Conservation (phyloP, 768 basidiomycete genomes). For the Phlegmacium glaucopus region DNA sequence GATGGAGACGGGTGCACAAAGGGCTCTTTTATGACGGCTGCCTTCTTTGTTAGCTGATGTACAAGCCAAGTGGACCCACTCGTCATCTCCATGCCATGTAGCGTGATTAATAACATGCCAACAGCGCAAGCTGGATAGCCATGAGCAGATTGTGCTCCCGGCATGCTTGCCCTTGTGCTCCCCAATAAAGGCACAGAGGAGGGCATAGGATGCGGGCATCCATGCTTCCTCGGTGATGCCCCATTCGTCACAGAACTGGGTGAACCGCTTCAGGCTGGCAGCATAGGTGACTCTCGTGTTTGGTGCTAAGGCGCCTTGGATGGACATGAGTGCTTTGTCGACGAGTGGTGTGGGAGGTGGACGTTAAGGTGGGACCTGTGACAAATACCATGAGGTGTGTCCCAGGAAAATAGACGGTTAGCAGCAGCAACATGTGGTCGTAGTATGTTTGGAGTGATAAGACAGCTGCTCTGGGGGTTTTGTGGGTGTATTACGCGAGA, state of each 20-base stretch:
- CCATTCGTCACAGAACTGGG: constrained; percentile 31
- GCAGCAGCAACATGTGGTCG: constrained; percentile 15
- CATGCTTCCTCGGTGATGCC: constrained; percentile 18
- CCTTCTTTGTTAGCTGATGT: constrained; percentile 11
- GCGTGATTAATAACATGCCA: constrained; percentile 31
- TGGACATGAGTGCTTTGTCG: not conserved
- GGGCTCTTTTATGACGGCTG: constrained; percentile 2
- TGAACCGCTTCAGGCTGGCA: constrained; percentile 29
- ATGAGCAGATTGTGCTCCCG: constrained; percentile 14
- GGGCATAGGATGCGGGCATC: constrained; percentile 25
- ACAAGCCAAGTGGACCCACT: constrained; percentile 9
- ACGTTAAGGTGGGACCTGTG: not conserved
- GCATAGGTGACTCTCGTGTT: constrained; percentile 23
- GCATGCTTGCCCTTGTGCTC: constrained; percentile 1
- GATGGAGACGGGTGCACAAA: constrained; percentile 25
- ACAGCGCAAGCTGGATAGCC: constrained; percentile 25
- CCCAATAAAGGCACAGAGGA: too few relatives aligned
- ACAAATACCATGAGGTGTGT: constrained; percentile 9
- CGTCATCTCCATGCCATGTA: constrained; percentile 22
- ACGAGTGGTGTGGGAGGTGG: constrained; percentile 10
- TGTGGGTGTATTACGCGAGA: not conserved
- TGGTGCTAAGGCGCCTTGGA: constrained; percentile 13
- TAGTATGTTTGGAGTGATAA: not conserved
- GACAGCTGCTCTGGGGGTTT: not conserved
- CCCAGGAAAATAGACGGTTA: constrained; percentile 13